Percentiles rank a stretch among this genome's conserved stretches.
These are phyloP conservation scores for Fusarium nematophilum DNA, from an alignment of 2,329 filamentous ascomycete species.

Conservation along the genomic window DNA sequence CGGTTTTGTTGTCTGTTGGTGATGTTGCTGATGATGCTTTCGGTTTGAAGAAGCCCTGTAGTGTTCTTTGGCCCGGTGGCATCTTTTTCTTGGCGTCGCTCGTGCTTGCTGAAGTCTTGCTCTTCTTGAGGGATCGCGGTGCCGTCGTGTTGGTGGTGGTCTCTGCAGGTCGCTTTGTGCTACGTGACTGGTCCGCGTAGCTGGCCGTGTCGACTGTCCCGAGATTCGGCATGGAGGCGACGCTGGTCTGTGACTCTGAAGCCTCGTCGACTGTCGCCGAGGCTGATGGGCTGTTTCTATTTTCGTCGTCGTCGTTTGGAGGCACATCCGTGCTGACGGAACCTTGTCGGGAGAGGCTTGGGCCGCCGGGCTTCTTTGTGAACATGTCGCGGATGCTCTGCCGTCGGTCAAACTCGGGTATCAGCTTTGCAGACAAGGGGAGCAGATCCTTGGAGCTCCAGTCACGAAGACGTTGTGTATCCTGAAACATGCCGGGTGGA, in stretches of 20 bases:
- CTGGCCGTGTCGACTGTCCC: not conserved
- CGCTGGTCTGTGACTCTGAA: not conserved
- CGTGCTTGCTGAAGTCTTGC: constrained; percentile 37
- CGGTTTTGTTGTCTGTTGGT: constrained; percentile 14
- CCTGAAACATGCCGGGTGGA: constrained; percentile 74
- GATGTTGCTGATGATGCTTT: constrained; percentile 28
- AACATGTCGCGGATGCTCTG: constrained; percentile 96
- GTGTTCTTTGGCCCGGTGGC: constrained; percentile 61
- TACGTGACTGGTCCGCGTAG: constrained; percentile 5
- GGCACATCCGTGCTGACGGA: constrained; percentile 2
- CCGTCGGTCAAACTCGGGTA: constrained; percentile 88
- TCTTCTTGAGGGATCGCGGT: constrained; percentile 38
- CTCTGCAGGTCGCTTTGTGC: constrained; percentile 32
- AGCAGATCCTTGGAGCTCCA: constrained; percentile 76
- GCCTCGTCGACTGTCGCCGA: not conserved
- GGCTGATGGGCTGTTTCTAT: not conserved
- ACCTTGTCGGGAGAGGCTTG: constrained; percentile 15
- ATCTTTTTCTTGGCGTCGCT: constrained; percentile 48
- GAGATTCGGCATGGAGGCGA: not conserved
- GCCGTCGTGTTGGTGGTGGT: constrained; percentile 9
- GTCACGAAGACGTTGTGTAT: constrained; percentile 73
- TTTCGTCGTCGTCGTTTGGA: not conserved
- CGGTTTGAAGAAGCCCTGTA: constrained; percentile 84
- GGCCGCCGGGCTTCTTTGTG: constrained; percentile 51
- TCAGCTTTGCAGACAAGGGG: constrained; percentile 81